Conservation (phyloP, 768 basidiomycete genomes). For the Lactifluus pinguis region DNA sequence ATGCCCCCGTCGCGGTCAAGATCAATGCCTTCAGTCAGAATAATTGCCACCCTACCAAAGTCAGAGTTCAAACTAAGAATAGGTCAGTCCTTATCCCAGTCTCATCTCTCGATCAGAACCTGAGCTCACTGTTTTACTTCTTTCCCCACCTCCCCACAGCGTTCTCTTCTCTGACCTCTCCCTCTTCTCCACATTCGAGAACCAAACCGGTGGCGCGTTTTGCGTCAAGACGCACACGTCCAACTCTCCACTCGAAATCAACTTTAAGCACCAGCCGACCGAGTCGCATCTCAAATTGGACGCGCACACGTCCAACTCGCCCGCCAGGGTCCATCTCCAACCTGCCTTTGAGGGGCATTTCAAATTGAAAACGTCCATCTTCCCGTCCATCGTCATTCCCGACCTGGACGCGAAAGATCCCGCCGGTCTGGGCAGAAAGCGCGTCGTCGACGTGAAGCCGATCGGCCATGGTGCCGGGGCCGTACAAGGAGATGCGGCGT, state of each 20-base stretch:
- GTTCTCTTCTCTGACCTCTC: not conserved
- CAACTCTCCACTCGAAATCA: conserved; percentile 4
- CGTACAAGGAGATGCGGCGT: not conserved
- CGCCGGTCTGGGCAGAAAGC: conserved; percentile 6
- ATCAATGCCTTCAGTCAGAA: conserved; percentile 11
- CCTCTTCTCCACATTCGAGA: not conserved
- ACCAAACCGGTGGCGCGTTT: not conserved
- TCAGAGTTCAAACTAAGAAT: conserved; percentile 4
- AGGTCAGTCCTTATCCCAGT: not conserved
- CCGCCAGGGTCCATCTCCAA: conserved; percentile 3
- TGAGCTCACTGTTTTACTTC: not conserved
- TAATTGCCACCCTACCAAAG: not conserved
- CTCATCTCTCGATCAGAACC: not conserved
- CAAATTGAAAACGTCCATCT: conserved; percentile 1
- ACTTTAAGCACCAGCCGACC: not conserved
- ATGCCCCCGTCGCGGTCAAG: not conserved
- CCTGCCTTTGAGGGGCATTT: conserved; percentile 9
- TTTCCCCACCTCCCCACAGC: not conserved
- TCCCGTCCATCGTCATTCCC: not conserved
- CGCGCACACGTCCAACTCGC: conserved; percentile 9
- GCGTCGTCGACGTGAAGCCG: not conserved
- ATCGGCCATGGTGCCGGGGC: not conserved
- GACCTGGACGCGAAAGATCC: conserved; percentile 2
- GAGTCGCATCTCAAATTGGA: not conserved
- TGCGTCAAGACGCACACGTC: not conserved